Evolutionary conservation across 208 protist genomes (phyloP).

Genomic region (Leishmania amazonensis): DNA sequence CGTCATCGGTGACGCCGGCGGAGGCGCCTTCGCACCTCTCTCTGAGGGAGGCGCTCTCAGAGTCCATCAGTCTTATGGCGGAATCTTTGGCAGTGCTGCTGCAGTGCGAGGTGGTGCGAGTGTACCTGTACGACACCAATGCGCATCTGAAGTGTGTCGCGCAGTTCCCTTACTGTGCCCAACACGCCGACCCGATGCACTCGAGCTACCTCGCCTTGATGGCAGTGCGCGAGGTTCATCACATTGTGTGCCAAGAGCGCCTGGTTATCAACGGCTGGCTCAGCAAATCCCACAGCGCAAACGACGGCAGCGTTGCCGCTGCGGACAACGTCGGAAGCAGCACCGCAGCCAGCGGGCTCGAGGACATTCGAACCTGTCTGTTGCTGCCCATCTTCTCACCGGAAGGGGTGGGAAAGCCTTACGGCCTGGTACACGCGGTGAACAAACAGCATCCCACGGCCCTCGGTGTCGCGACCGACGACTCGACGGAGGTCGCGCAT

Average conservation of each 20-base stretch:
- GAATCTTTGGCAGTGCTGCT: slow-evolving; percentile 80
- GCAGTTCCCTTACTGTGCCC: slow-evolving; percentile 55
- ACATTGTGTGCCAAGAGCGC: slow-evolving; percentile 66
- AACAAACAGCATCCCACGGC: slow-evolving; percentile 63
- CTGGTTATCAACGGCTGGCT: slow-evolving; percentile 78
- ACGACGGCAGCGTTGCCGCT: background rate
- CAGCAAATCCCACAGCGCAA: slow-evolving; percentile 29
- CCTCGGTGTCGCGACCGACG: slow-evolving; percentile 20
- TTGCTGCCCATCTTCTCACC: slow-evolving; percentile 77
- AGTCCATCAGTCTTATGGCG: slow-evolving; percentile 64
- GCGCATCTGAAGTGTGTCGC: slow-evolving; percentile 68
- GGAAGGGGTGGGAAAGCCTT: slow-evolving; percentile 30
- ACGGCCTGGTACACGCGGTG: slow-evolving; percentile 88
- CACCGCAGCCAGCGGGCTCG: slow-evolving; percentile 42
- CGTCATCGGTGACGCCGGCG: background rate
- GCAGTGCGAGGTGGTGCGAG: slow-evolving; percentile 82
- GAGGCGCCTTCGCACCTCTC: background rate
- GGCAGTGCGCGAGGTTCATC: slow-evolving; percentile 81
- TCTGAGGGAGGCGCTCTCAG: slow-evolving; percentile 37
- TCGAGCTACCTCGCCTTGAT: slow-evolving; percentile 76
- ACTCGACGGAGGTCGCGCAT: slow-evolving; percentile 12
- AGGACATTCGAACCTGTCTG: slow-evolving; percentile 83
- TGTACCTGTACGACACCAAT: slow-evolving; percentile 87
- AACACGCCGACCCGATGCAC: slow-evolving; percentile 64
- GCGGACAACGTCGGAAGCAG: background rate